Conservation (phyloP, 805 yeast genomes). For the Nakazawaea siamensis region DNA sequence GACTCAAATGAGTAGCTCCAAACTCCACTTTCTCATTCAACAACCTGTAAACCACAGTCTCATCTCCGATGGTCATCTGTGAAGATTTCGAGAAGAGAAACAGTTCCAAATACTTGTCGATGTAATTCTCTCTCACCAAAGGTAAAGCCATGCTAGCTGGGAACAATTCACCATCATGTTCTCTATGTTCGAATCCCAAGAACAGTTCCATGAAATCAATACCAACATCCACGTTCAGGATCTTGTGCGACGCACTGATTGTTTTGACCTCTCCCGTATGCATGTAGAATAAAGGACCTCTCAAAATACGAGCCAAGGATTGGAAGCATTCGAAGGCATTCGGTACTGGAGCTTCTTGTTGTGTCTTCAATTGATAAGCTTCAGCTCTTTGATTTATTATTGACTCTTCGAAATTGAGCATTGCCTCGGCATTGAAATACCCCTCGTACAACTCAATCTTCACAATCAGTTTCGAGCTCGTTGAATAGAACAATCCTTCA, state of each 20-base stretch:
- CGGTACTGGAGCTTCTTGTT: conserved; percentile 28
- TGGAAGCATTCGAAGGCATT: conserved; percentile 48
- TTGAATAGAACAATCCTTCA: conserved; percentile 6
- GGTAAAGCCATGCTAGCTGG: conserved; percentile 36
- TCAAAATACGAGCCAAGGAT: conserved; percentile 54
- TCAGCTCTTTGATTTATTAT: conserved; percentile 38
- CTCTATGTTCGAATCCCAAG: conserved; percentile 35
- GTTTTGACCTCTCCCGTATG: conserved; percentile 42
- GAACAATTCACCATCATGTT: conserved; percentile 15
- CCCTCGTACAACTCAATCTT: conserved; percentile 7
- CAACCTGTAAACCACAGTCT: background rate
- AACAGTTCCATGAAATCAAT: conserved; percentile 39
- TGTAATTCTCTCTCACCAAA: conserved; percentile 37
- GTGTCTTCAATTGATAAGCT: conserved; percentile 8
- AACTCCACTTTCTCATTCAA: conserved; percentile 6
- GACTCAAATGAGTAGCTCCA: conserved; percentile 11
- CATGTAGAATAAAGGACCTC: conserved; percentile 50
- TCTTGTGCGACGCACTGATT: conserved; percentile 41
- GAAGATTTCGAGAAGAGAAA: conserved; percentile 4
- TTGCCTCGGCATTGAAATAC: conserved; percentile 19
- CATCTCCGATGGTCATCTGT: conserved; percentile 8
- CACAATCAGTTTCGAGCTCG: background rate
- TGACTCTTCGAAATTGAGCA: conserved; percentile 26
- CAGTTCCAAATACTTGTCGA: conserved; percentile 47
- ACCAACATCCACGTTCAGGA: conserved; percentile 50